These are phyloP conservation scores for Monilinia laxa DNA, from an alignment of 2,329 filamentous ascomycete species.

Conservation along the genomic window DNA sequence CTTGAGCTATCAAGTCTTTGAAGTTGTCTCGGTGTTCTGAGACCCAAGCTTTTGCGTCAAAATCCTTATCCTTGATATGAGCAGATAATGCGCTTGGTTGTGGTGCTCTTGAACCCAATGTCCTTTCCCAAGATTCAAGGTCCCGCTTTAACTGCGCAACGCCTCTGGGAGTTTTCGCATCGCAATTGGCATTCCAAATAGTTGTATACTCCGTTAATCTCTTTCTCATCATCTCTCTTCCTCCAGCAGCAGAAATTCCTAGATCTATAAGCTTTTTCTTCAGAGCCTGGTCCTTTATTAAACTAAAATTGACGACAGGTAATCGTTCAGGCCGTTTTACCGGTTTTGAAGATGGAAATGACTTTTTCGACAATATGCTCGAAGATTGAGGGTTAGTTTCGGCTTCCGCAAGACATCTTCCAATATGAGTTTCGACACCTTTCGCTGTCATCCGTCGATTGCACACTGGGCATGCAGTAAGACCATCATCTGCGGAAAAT, in stretches of 20 bases:
- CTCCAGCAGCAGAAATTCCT: slow-evolving; percentile 71
- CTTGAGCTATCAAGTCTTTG: slow-evolving; percentile 74
- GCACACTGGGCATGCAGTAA: slow-evolving; percentile 85
- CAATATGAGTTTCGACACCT: slow-evolving; percentile 44
- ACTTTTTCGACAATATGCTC: slow-evolving; percentile 28
- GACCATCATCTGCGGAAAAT: slow-evolving; percentile 47
- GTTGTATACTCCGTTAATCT: slow-evolving; percentile 94
- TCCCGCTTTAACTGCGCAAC: slow-evolving; percentile 74
- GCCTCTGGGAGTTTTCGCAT: slow-evolving; percentile 69
- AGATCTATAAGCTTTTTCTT: slow-evolving; percentile 79
- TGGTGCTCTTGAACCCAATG: slow-evolving; percentile 61
- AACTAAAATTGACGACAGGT: slow-evolving; percentile 79
- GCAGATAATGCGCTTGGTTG: slow-evolving; percentile 44
- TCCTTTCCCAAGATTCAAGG: slow-evolving; percentile 82
- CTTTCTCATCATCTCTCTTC: slow-evolving; percentile 67
- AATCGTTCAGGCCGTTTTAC: slow-evolving; percentile 45
- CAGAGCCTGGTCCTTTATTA: slow-evolving; percentile 76
- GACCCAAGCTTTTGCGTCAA: slow-evolving; percentile 77
- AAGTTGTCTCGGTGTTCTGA: slow-evolving; percentile 73
- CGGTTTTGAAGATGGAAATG: not conserved
- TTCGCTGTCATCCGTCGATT: slow-evolving; percentile 67
- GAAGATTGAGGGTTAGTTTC: slow-evolving; percentile 20
- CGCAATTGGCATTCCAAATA: slow-evolving; percentile 95
- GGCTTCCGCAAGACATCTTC: slow-evolving; percentile 44
- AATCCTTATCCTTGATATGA: slow-evolving; percentile 81